Evolutionary conservation across 768 basidiomycete species (phyloP).

Genomic region (Tulasnella sp.): DNA sequence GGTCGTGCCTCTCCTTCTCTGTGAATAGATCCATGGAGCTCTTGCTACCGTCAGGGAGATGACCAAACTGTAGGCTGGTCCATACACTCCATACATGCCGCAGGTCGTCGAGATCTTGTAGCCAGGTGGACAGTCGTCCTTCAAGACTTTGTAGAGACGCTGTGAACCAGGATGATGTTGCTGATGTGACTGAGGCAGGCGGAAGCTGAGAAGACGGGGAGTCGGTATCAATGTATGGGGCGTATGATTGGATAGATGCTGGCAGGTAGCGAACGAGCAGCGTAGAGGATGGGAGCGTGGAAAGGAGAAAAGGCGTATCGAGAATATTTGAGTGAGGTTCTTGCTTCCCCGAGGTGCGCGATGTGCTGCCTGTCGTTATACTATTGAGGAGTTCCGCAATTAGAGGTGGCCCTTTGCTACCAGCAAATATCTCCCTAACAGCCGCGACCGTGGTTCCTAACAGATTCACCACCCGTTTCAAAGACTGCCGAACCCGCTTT

Average conservation of each 20-base stretch:
- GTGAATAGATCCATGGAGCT: slow-evolving; percentile 33
- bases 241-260: slow-evolving; percentile 56
- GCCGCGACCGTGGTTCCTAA: slow-evolving; percentile 49
- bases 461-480: slow-evolving; percentile 40
- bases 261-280: slow-evolving; percentile 68
- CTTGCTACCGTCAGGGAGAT: slow-evolving; percentile 36
- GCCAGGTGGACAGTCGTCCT: slow-evolving; percentile 42
- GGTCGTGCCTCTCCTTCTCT: slow-evolving; percentile 34
- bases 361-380: slow-evolving; percentile 45
- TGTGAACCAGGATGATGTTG: slow-evolving; percentile 53
- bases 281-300: slow-evolving; percentile 67
- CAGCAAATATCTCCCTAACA: slow-evolving; percentile 47
- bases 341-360: slow-evolving; percentile 23
- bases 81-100: slow-evolving; percentile 57
- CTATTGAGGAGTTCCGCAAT: slow-evolving; percentile 45
- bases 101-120: slow-evolving; percentile 45
- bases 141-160: slow-evolving; percentile 39
- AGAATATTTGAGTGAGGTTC: slow-evolving; percentile 29
- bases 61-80: slow-evolving; percentile 24
- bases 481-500: slow-evolving; percentile 43
- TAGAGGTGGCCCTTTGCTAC: slow-evolving; percentile 33
- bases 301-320: slow-evolving; percentile 50
- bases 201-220: slow-evolving; percentile 46
- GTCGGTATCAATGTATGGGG: slow-evolving; percentile 69
- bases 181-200: slow-evolving; percentile 33